phyloP scores from a whole-genome alignment of 805 yeast genomes.

The Saccharomycopsis sp. region DNA sequence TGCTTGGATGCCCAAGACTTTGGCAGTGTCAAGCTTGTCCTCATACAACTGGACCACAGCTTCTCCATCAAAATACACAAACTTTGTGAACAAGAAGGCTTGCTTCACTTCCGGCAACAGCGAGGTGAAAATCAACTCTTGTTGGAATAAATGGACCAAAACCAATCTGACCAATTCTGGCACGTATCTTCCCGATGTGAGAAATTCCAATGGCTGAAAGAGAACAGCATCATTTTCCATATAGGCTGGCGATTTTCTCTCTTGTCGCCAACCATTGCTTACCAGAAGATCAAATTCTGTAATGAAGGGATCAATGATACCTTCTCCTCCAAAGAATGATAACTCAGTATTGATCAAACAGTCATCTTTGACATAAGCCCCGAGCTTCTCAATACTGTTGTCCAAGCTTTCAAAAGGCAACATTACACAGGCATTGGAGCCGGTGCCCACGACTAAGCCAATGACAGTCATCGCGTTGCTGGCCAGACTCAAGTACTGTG shows the following conservation, averaged over 20 bases:
- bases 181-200: slow-evolving; percentile 20
- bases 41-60: too few species aligned
- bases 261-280: background rate
- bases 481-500: slow-evolving; percentile 2
- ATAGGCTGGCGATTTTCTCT: too few species aligned
- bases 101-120: background rate
- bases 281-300: slow-evolving; percentile 8
- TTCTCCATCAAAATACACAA: slow-evolving; percentile 13
- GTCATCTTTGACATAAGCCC: background rate
- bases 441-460: slow-evolving; percentile 23
- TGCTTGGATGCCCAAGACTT: too few species aligned
- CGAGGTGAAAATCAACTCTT: slow-evolving; percentile 1
- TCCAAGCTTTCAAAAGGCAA: too few species aligned
- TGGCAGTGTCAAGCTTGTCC: too few species aligned
- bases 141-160: background rate
- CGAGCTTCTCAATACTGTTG: too few species aligned
- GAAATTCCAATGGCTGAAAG: slow-evolving; percentile 18
- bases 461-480: background rate
- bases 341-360: slow-evolving; percentile 15
- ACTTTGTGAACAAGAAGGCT: background rate
- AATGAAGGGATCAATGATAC: background rate
- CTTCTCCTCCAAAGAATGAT: slow-evolving; percentile 20
- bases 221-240: background rate
- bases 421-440: slow-evolving; percentile 12
- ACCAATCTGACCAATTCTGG: slow-evolving; percentile 14